Base-by-base conservation (phyloP, 1,284 basidiomycete species). In the Trichosporon ovoides region DNA sequence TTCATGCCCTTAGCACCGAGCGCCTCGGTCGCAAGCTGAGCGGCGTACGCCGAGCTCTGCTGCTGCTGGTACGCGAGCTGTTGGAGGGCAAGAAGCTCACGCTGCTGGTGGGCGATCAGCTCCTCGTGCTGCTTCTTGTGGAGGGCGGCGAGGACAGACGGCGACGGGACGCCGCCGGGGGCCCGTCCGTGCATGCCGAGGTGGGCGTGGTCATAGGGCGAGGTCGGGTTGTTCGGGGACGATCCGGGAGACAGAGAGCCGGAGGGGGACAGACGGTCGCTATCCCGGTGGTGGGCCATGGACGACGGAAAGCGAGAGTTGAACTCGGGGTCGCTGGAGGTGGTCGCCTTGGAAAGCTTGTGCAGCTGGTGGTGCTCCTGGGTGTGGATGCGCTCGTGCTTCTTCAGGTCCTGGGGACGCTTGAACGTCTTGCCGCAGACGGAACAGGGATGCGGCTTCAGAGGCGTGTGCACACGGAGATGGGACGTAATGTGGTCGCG, bases 361-460 rank as follows among this genome's bases (percentile, higher is more conserved):
- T 96, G 92, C 70, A 91, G 86, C 31, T 84, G 84, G 71, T 95
- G 91, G 77, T 97, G 93, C 73, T 95, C 93, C 70, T 94, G 90
- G 6, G 92, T 95, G 75, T 98, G 95, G 40, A 98, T 98, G 78
- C 97, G 94, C 79, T 98, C 95, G 78, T 98, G 96, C 81, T 98
- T 98, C 81, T 98, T 98, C 74, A 98, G 84, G 77, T 98, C 95
- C 77, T 98, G 96, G 0, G 95, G 95, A 14, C 95, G 89, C 78
- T 98, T 98, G 85, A 98, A 98, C 0, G 91, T 87, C 78, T 98
- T 98, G 71, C 87, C 87, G 81, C 95, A 98, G 40, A 95, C 88
- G 68, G 87, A 84, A 82, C 95, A 98, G 46, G 87, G 80, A 76
- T 98, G 95, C 1, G 95, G 95, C 77, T 98, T 98, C 66, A 98